Base-by-base conservation (phyloP, 1,139 yeast species). In the Candida glucosophila region DNA sequence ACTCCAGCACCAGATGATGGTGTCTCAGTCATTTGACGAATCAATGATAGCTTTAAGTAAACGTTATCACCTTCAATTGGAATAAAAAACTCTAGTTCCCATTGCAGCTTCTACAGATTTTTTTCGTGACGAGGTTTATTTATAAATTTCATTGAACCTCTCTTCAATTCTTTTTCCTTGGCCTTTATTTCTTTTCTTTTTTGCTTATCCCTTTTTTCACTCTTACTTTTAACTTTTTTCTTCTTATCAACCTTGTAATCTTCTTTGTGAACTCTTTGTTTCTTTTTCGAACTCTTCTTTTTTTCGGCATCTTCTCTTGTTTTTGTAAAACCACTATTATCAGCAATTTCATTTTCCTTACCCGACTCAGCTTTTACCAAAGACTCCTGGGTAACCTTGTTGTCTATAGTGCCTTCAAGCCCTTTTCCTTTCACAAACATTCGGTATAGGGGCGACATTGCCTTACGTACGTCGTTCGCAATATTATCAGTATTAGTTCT, bases 361-460 rank as follows among this genome's bases (percentile, higher is more conserved):
- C 19, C 20, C 9, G 29, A 27, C 8, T 24, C 26, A 9, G 30
- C 44, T 16, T 32, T 28, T 6, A 21, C 17, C 5, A 43, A 38
- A 24, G 34, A 30, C 13, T 43, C 29, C 23, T 31, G 37, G 27
- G 33, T 31, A 26, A 36, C 36, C 28, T 39, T 31, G 14, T 21
- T 21, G 9, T 6, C 25, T 28, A 78, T 73, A 0, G 95, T 83
- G 3, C 96, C 97, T 24, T 70, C 69, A 28, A 90, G 53, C 1
- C 90, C 81, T 35, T 80, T 88, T 0, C 97, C 98, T 40, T 71
- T 69, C 1, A 86, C 92, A 59, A 90, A 90, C 77, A 73, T 72
- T 37, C 67, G 55, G 41, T 79, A 80, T 28, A 80, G 51, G n/a
- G n/a, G n/a, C 3, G 82, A 73, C 24, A 54, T 58, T 1, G 62